Base-by-base conservation (phyloP, 345 rosid species). In the Crucihimalaya himalaica region DNA sequence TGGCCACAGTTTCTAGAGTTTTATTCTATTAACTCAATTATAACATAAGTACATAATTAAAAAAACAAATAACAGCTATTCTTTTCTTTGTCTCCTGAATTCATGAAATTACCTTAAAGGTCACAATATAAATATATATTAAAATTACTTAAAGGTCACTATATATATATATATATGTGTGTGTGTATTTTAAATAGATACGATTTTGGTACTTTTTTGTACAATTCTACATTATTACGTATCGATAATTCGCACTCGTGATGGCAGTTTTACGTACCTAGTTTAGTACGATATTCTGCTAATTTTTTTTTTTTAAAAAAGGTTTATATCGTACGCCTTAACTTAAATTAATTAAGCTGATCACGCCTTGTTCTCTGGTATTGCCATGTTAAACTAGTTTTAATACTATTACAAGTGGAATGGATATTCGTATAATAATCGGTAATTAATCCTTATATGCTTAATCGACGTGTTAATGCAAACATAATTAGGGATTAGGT, bases 221-320 rank as follows among this genome's bases (percentile, higher is more conserved):
- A 42, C 34, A 10, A 4, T 28, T 16, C 10, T 42, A 34, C 2
- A 11, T 8, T 39, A 28, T 42, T 18, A 4, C 55, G 29, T 1
- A 35, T 12, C 27, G 31, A 32, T 32, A 8, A 31, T 31, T 2
- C 9, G 34, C 23, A 62, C 25, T 52, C 21, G 8, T 40, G 2
- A 14, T 29, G 21, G 23, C 18, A 42, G 63, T 63, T 63, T 20
- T 54, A n/a, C 39, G 56, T 21, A 63, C 55, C 46, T 72, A 63
- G 47, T 72, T 72, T 73, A 40, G 55, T 54, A 63, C 57, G 11
- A 32, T 45, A 72, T 32, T 73, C 64, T 32, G 32, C 9, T 72
- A 28, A 37, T 16, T 28, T 29, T 1, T 6, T 15, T 45, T 2
- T 5, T 2, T 11, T 6, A 6, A 7, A 18, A 42, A 34, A 37